phyloP scores from a whole-genome alignment of 2,329 filamentous ascomycete species.

The Colletotrichum ledebouriae region DNA sequence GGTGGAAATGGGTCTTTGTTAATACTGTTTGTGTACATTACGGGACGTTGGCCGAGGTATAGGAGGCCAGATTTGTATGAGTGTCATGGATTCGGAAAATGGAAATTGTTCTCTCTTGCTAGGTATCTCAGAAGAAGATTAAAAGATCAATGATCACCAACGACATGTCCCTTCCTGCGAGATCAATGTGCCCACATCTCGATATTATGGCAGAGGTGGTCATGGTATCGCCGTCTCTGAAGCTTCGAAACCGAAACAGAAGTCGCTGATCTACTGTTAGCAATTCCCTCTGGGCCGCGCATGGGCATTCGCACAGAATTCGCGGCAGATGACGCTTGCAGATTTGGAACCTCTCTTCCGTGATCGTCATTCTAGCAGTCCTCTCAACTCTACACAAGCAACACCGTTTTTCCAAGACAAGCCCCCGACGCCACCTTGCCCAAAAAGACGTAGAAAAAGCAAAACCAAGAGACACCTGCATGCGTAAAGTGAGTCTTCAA shows the following conservation, averaged over 20 bases:
- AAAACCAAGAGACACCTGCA: too few species aligned
- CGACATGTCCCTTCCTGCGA: not conserved
- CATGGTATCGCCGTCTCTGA: not conserved
- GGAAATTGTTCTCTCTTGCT: not conserved
- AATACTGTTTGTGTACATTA: slow-evolving; percentile 21
- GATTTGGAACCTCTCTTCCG: too few species aligned
- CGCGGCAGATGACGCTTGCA: too few species aligned
- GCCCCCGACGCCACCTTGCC: not conserved
- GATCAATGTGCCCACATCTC: not conserved
- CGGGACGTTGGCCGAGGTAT: not conserved
- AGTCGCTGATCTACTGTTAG: too few species aligned
- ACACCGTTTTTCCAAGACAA: not conserved
- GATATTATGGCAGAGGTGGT: too few species aligned
- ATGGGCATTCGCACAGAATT: too few species aligned
- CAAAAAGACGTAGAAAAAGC: not conserved
- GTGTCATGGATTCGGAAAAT: not conserved
- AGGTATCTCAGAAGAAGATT: slow-evolving; percentile 7
- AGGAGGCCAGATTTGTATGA: slow-evolving; percentile 10
- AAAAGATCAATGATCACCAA: slow-evolving; percentile 35
- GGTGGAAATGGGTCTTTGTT: not conserved
- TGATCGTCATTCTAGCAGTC: too few species aligned
- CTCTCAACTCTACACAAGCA: not conserved
- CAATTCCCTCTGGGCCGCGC: not conserved
- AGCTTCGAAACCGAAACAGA: too few species aligned
- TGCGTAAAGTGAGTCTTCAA: too few species aligned